A percentile compares a stretch with the other conserved stretches of the same genome.
phyloP scores from a whole-genome alignment of 495 filamentous ascomycete genomes.

The Tuber umbilicatum region DNA sequence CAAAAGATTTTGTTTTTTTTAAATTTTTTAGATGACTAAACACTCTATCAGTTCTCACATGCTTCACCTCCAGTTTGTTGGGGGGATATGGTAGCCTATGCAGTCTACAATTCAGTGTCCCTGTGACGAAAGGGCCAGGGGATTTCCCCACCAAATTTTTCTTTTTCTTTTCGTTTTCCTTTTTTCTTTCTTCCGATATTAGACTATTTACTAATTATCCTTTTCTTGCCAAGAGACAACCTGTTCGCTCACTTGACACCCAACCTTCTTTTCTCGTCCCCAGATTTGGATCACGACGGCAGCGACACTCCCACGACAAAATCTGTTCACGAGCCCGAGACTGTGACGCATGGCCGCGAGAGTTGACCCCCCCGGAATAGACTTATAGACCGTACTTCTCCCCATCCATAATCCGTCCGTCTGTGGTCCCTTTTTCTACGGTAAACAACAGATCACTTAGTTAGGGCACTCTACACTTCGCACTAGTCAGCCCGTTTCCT shows the following conservation, averaged over 20 bases:
- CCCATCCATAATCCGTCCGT: neutral
- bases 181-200: constrained; percentile 41
- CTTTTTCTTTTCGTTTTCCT: constrained; percentile 2
- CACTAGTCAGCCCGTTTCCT: constrained; percentile 39
- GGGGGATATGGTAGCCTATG: neutral
- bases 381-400: neutral
- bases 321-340: neutral
- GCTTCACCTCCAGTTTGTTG: neutral
- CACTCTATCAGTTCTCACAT: neutral
- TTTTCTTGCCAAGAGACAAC: neutral
- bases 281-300: neutral
- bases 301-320: neutral
- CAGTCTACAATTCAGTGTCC: neutral
- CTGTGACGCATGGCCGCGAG: neutral
- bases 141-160: constrained; percentile 1
- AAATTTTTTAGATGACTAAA: neutral
- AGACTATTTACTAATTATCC: constrained; percentile 30
- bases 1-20: neutral
- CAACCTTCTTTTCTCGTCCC: neutral
- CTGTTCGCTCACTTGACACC: neutral
- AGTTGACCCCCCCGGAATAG: neutral
- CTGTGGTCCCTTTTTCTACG: neutral
- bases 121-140: neutral
- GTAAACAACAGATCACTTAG: neutral
- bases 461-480: neutral